Evolutionary conservation across 2,329 filamentous ascomycete species (phyloP), one percentile per base, ranked within the genome.

Genomic region (Trichoderma aggressivum): DNA sequence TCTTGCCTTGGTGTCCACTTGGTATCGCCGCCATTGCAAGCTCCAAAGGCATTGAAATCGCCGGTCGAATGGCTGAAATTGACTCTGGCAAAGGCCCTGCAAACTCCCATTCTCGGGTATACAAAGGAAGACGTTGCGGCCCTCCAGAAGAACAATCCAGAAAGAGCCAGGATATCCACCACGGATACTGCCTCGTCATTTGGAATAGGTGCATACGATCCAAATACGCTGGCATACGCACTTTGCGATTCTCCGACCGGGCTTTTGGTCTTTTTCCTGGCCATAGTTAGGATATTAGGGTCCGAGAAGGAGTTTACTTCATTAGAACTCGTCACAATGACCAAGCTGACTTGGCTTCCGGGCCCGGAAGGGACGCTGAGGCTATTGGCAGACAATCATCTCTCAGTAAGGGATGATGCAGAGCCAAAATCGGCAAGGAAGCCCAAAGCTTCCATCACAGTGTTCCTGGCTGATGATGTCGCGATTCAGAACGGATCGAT

Each of bases 281-380:
- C 83, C 75, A 79, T 82, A 2, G 77, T 89, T 65, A 81, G 82
- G 18, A 78, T 81, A 1, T 76, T 83, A 4, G 82, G 80, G 3
- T 81, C 83, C 0, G 77, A 80, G 70, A 78, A 82, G 70, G 79
- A 81, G 18, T 82, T 88, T 64, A 82, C 82, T 2, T 80, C 82
- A 4, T 80, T 82, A 16, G 87, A 91, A 69, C 82, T 92, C 28
- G 82, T 92, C 71, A 88, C 87, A 21, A 82, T 90, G 75, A 86
- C 88, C 1, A 86, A 88, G 77, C 80, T 91, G 32, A 86, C 89
- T 26, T 92, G 90, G 90, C 79, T 92, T 1, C 89, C 90, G 0
- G 90, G 90, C 0, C 89, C 89, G 0, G 90, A 92, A 75, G 85
- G 85, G 2, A 85, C 85, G 3, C 79, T 91, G 74, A 81, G 89